A percentile compares a stretch with the other conserved stretches of the same genome.
Evolutionary conservation across 2,329 filamentous ascomycete genomes (phyloP).

Genomic region (Xylaria sp.): DNA sequence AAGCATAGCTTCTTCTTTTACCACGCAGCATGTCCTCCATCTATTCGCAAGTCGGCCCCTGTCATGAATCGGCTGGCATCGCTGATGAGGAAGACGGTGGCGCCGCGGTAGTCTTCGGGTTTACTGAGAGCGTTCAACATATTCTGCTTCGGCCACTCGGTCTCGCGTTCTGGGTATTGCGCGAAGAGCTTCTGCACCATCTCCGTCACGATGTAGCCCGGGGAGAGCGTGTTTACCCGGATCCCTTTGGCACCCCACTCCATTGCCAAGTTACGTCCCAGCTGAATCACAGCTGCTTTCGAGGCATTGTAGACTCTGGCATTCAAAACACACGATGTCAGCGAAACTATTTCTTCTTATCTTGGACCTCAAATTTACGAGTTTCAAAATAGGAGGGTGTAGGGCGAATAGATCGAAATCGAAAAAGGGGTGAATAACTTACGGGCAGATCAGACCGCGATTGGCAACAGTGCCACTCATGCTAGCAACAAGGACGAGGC

Average conservation of each 20-base stretch:
- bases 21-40: conserved; percentile 75
- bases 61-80: conserved; percentile 78
- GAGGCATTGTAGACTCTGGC: conserved; percentile 78
- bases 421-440: conserved; percentile 47
- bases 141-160: conserved; percentile 83
- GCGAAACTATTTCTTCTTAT: background rate
- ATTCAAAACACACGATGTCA: background rate
- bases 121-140: conserved; percentile 79
- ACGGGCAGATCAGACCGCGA: conserved; percentile 69
- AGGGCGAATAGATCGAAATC: background rate
- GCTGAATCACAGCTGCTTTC: conserved; percentile 79
- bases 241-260: conserved; percentile 81
- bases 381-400: background rate
- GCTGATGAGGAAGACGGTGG: conserved; percentile 74
- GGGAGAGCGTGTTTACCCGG: conserved; percentile 83
- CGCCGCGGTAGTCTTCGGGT: conserved; percentile 77
- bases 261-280: conserved; percentile 74
- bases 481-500: conserved; percentile 74
- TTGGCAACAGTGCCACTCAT: conserved; percentile 77
- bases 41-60: conserved; percentile 74
- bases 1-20: conserved; percentile 46
- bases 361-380: background rate
- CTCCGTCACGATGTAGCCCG: conserved; percentile 81
- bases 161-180: conserved; percentile 74
- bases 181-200: conserved; percentile 87